These are phyloP conservation scores for Trichosporon sp. DNA, from an alignment of 1,284 basidiomycete genomes.

Conservation along the genomic window DNA sequence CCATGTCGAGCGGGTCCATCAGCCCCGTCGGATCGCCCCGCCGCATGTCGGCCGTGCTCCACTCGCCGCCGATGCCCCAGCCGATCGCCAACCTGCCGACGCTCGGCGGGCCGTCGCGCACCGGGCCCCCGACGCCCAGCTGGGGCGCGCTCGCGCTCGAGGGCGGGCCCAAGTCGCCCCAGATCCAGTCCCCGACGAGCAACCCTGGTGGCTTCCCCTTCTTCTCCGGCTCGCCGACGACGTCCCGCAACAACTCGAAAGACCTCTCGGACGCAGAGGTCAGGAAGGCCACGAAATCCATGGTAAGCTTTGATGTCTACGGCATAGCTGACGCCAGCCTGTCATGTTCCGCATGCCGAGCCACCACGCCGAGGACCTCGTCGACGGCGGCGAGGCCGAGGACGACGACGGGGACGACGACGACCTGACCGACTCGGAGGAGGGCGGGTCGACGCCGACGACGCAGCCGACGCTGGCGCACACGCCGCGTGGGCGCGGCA, in stretches of 20 bases:
- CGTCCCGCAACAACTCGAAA: constrained; percentile 20
- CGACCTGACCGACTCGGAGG: constrained; percentile 10
- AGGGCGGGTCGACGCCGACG: not conserved
- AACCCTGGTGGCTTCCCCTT: constrained; percentile 31
- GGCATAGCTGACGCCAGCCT: constrained; percentile 26
- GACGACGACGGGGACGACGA: constrained; percentile 25
- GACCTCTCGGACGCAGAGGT: constrained; percentile 38
- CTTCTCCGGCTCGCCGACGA: constrained; percentile 12
- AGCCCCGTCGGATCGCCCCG: constrained; percentile 10
- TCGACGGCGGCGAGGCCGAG: constrained; percentile 34
- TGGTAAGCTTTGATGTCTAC: constrained; percentile 33
- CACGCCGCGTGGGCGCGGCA: not conserved
- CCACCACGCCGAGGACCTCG: constrained; percentile 11
- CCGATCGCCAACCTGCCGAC: constrained; percentile 49
- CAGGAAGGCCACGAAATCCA: constrained; percentile 39
- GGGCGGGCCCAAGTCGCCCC: constrained; percentile 34
- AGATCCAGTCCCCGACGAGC: not conserved
- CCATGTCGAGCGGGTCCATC: not conserved
- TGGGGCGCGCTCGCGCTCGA: constrained; percentile 38
- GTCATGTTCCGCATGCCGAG: constrained; percentile 36
- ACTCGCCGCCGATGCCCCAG: constrained; percentile 45
- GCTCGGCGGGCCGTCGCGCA: constrained; percentile 9
- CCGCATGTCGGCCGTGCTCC: constrained; percentile 28
- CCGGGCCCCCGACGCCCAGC: constrained; percentile 23
- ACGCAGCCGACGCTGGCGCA: not conserved